A percentile compares a stretch with the other conserved stretches of the same genome.
These are phyloP conservation scores for Neurospora sp. DNA, from an alignment of 495 filamentous ascomycete genomes.

Conservation along the genomic window DNA sequence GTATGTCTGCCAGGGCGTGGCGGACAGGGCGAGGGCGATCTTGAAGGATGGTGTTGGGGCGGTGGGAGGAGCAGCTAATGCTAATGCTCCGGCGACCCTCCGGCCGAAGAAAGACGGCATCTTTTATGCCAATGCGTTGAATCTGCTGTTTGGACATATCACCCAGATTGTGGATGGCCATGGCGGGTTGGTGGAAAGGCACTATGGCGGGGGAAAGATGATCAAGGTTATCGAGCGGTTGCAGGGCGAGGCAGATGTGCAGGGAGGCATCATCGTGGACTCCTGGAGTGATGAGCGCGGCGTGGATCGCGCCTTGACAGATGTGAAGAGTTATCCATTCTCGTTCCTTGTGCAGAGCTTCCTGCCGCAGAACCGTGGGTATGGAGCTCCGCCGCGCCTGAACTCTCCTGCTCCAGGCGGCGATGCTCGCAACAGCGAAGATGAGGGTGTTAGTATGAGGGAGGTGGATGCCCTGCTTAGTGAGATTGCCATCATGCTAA, in stretches of 20 bases:
- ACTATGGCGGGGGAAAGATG: conserved; percentile 90
- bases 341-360: conserved; percentile 95
- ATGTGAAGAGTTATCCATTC: conserved; percentile 94
- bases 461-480: conserved; percentile 79
- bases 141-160: conserved; percentile 92
- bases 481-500: conserved; percentile 84
- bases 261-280: conserved; percentile 94
- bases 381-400: conserved; percentile 38
- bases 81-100: background rate
- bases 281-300: conserved; percentile 86
- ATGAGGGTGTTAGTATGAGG: conserved; percentile 91
- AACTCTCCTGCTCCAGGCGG: conserved; percentile 58
- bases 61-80: conserved; percentile 32
- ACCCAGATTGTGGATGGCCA: conserved; percentile 92
- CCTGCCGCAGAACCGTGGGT: conserved; percentile 53
- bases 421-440: conserved; percentile 50
- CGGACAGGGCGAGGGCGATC: conserved; percentile 67
- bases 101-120: conserved; percentile 49
- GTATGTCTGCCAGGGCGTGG: conserved; percentile 91
- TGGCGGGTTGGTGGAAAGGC: conserved; percentile 77
- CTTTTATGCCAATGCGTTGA: conserved; percentile 87
- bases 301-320: conserved; percentile 76
- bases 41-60: conserved; percentile 48
- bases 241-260: conserved; percentile 89
- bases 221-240: conserved; percentile 88